A percentile compares a stretch with the other conserved stretches of the same genome.
These are phyloP conservation scores for Xylaria intraflava DNA, from an alignment of 495 filamentous ascomycete species.

Conservation along the genomic window DNA sequence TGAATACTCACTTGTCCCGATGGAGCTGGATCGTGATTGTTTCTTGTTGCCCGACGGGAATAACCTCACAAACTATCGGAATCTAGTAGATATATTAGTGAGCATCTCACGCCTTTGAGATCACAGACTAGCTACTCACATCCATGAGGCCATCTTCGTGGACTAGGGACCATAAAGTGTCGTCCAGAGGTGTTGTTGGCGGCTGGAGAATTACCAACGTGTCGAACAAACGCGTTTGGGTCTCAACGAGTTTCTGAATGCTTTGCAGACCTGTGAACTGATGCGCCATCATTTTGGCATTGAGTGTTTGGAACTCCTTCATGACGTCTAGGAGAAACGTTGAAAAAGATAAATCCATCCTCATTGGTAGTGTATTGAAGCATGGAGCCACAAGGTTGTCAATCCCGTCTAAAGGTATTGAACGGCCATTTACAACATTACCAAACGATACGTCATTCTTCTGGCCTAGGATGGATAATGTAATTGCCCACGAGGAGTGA, in stretches of 20 bases:
- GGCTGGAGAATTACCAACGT: conserved; percentile 70
- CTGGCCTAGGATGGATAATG: conserved; percentile 46
- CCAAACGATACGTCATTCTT: conserved; percentile 72
- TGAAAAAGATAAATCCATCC: conserved; percentile 43
- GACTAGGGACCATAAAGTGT: conserved; percentile 56
- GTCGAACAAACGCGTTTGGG: conserved; percentile 55
- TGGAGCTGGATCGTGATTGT: conserved; percentile 40
- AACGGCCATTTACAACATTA: conserved; percentile 69
- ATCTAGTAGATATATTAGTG: conserved; percentile 32
- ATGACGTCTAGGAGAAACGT: conserved; percentile 47
- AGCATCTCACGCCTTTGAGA: neutral
- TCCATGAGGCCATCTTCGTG: conserved; percentile 71
- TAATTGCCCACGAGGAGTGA: conserved; percentile 62
- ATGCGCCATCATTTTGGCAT: conserved; percentile 50
- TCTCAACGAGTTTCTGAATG: conserved; percentile 43
- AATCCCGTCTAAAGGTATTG: conserved; percentile 54
- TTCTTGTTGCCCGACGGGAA: conserved; percentile 42
- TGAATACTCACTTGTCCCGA: conserved; percentile 31
- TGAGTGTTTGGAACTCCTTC: conserved; percentile 49
- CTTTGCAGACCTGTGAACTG: conserved; percentile 64
- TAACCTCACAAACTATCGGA: conserved; percentile 61
- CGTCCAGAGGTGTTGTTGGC: conserved; percentile 42
- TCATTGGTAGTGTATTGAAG: conserved; percentile 82
- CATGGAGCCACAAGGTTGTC: conserved; percentile 73
- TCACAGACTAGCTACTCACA: conserved; percentile 32